Conservation (phyloP, 306 rosid genomes). For the Quercus suber region DNA sequence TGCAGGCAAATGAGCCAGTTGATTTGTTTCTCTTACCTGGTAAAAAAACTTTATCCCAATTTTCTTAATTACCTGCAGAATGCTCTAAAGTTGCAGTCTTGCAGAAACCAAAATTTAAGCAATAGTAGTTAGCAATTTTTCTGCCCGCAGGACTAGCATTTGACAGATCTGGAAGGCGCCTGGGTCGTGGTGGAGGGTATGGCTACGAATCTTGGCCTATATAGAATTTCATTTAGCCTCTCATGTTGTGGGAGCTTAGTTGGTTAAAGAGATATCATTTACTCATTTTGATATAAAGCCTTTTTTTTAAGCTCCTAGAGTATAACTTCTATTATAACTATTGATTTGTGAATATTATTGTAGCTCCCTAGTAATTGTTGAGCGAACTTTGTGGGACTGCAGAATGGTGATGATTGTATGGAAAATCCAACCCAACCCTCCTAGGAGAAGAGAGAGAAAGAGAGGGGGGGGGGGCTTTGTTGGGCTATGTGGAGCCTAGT, state of each 20-base stretch:
- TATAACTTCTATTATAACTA: not conserved
- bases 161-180: conserved; percentile 85
- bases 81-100: not conserved
- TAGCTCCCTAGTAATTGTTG: not conserved
- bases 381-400: conserved; percentile 2
- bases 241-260: conserved; percentile 7
- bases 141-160: conserved; percentile 76
- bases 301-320: not conserved
- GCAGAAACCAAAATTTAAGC: conserved; percentile 11
- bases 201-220: conserved; percentile 20
- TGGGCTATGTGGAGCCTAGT: too few species aligned
- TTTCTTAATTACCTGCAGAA: not conserved
- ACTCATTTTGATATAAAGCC: not conserved
- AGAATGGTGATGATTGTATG: not conserved
- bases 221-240: conserved; percentile 4
- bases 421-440: not conserved
- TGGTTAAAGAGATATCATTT: conserved; percentile 12
- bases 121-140: conserved; percentile 15
- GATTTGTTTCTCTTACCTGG: conserved; percentile 94
- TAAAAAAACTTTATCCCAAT: conserved; percentile 25
- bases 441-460: too few species aligned
- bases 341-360: not conserved
- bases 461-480: too few species aligned
- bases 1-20: conserved; percentile 86
- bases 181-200: conserved; percentile 99